Conservation (phyloP, 805 yeast species). For the Candida chauliodis region DNA sequence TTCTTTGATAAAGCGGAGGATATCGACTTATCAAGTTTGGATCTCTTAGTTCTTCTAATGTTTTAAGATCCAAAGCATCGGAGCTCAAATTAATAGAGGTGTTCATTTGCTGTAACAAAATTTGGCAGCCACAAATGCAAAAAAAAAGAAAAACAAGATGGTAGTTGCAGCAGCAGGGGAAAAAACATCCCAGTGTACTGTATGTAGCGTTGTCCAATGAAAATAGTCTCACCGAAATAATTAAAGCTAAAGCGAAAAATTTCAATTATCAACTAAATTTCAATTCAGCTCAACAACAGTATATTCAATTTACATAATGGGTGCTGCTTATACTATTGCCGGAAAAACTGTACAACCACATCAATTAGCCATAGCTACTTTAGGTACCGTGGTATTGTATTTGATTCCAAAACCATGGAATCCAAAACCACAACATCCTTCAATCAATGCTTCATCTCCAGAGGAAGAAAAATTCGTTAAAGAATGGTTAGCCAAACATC, state of each 20-base stretch:
- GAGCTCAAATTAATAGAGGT: conserved; percentile 2
- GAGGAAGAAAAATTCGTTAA: conserved; percentile 87
- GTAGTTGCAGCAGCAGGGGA: not conserved
- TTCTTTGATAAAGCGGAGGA: conserved; percentile 10
- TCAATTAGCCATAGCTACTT: conserved; percentile 76
- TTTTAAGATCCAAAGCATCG: conserved; percentile 10
- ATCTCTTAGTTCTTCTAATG: conserved; percentile 12
- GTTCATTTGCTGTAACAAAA: conserved; percentile 3
- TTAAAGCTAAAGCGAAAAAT: not conserved
- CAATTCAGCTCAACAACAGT: too few relatives aligned
- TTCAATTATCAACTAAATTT: not conserved
- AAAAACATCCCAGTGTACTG: not conserved
- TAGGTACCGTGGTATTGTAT: conserved; percentile 61
- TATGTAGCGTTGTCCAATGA: not conserved
- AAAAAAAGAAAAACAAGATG: not conserved
- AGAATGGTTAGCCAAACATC: conserved; percentile 58
- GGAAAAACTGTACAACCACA: conserved; percentile 86
- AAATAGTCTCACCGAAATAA: not conserved
- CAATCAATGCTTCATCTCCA: conserved; percentile 71
- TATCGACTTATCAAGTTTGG: conserved; percentile 12
- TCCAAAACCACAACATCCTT: conserved; percentile 54
- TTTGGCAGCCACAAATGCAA: conserved; percentile 5
- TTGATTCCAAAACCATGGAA: conserved; percentile 75
- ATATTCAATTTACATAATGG: conserved; percentile 65
- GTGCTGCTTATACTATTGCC: conserved; percentile 76